A percentile compares a stretch with the other conserved stretches of the same genome.
These are phyloP conservation scores for Erodium texanum DNA, from an alignment of 441 rosid genomes.

Conservation along the genomic window DNA sequence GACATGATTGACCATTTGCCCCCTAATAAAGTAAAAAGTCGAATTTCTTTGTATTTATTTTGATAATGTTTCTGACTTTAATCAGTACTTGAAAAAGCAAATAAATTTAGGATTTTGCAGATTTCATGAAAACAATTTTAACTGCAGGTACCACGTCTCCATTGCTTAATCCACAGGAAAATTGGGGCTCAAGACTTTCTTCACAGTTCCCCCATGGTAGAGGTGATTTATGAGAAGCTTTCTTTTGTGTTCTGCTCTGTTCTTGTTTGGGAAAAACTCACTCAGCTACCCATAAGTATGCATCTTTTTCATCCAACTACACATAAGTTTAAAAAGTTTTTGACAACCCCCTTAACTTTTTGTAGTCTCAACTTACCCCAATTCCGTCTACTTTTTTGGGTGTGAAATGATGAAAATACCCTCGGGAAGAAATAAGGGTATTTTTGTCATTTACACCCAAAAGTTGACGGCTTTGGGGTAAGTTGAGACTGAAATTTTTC, in stretches of 20 bases:
- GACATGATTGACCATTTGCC: slow-evolving; percentile 48
- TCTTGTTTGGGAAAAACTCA: too few relatives aligned
- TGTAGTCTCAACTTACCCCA: too few relatives aligned
- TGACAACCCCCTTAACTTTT: too few relatives aligned
- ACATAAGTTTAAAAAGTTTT: too few relatives aligned
- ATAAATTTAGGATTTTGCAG: background rate
- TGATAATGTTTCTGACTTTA: background rate
- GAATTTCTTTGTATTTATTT: background rate
- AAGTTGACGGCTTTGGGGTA: too few relatives aligned
- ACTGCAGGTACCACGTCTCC: slow-evolving; percentile 71
- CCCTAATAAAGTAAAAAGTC: slow-evolving; percentile 36
- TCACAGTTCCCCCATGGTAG: slow-evolving; percentile 33
- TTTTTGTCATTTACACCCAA: too few relatives aligned
- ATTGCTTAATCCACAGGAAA: slow-evolving; percentile 73
- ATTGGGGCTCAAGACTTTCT: slow-evolving; percentile 56
- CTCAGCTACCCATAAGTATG: too few relatives aligned
- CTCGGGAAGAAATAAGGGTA: too few relatives aligned
- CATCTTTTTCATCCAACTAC: too few relatives aligned
- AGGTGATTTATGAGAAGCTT: slow-evolving; percentile 34
- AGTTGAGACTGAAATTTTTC: too few relatives aligned
- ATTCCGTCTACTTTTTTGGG: too few relatives aligned
- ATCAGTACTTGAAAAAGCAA: background rate
- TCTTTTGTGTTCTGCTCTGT: background rate
- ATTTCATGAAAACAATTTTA: background rate
- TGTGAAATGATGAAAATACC: too few relatives aligned